Evolutionary conservation across 208 protist species (phyloP).

Genomic region (Histomonas meleagridis): DNA sequence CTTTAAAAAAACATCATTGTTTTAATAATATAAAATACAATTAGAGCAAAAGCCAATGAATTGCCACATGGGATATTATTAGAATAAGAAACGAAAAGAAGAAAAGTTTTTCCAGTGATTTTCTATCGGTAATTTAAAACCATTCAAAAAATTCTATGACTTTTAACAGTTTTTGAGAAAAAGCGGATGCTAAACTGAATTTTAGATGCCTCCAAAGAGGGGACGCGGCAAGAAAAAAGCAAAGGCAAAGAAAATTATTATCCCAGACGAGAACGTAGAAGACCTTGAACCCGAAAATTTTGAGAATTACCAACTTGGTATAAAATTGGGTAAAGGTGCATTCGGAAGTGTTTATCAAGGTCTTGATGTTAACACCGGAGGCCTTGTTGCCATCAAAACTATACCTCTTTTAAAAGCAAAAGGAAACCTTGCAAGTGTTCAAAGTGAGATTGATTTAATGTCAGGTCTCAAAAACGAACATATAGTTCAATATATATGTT

Average conservation of each 20-base stretch:
- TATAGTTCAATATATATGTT: constrained; percentile 66
- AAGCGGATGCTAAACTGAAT: no score
- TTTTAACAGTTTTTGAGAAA: no score
- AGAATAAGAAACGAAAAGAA: no score
- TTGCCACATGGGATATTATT: no score
- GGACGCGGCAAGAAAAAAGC: constrained; percentile 12
- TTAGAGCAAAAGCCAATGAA: no score
- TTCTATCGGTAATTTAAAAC: no score
- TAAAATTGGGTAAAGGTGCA: constrained; percentile 50
- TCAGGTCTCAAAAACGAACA: constrained; percentile 60
- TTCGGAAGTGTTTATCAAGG: constrained; percentile 58
- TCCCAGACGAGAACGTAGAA: neutral
- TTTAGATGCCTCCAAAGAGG: no score
- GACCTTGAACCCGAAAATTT: neutral
- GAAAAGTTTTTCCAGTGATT: no score
- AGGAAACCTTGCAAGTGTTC: constrained; percentile 36
- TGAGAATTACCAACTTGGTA: constrained; percentile 43
- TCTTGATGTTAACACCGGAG: constrained; percentile 54
- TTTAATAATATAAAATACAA: no score
- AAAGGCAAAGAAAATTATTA: neutral
- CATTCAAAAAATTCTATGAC: no score
- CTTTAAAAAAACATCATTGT: no score
- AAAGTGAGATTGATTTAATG: constrained; percentile 60
- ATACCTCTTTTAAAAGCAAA: constrained; percentile 40
- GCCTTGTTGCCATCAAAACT: constrained; percentile 61